phyloP scores from a whole-genome alignment of 352 stramenopile species.

The Phytophthora megakarya region DNA sequence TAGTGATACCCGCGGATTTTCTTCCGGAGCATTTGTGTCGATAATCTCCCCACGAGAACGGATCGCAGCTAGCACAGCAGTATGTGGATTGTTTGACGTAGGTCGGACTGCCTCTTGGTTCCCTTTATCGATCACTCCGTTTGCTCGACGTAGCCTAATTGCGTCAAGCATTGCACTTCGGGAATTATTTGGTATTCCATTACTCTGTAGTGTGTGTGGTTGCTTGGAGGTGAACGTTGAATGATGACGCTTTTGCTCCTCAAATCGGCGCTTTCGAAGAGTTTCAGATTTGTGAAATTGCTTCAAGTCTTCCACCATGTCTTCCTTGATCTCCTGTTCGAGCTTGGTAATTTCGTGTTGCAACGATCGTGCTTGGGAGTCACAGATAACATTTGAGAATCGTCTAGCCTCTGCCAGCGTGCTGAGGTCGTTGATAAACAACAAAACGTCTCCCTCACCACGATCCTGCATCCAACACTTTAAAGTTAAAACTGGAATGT shows the following conservation, averaged over 20 bases:
- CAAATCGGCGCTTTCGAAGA: conserved; percentile 37
- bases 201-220: background rate
- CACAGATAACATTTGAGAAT: conserved; percentile 73
- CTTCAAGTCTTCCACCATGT: conserved; percentile 62
- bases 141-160: conserved; percentile 32
- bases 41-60: conserved; percentile 7
- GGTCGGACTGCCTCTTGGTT: background rate
- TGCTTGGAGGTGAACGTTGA: background rate
- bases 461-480: conserved; percentile 50
- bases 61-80: conserved; percentile 25
- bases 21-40: background rate
- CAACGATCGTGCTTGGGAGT: conserved; percentile 55
- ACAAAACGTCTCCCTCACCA: conserved; percentile 68
- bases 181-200: conserved; percentile 6
- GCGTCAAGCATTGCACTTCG: conserved; percentile 36
- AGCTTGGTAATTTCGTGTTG: conserved; percentile 60
- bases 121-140: background rate
- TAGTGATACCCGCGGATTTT: conserved; percentile 1
- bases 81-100: conserved; percentile 3
- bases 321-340: conserved; percentile 73
- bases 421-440: conserved; percentile 69
- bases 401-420: conserved; percentile 59
- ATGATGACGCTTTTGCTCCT: conserved; percentile 23
- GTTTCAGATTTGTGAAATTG: conserved; percentile 57
- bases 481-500: background rate